phyloP scores from a whole-genome alignment of 192 early-diverging fungal genomes.

The Backusella luteola region DNA sequence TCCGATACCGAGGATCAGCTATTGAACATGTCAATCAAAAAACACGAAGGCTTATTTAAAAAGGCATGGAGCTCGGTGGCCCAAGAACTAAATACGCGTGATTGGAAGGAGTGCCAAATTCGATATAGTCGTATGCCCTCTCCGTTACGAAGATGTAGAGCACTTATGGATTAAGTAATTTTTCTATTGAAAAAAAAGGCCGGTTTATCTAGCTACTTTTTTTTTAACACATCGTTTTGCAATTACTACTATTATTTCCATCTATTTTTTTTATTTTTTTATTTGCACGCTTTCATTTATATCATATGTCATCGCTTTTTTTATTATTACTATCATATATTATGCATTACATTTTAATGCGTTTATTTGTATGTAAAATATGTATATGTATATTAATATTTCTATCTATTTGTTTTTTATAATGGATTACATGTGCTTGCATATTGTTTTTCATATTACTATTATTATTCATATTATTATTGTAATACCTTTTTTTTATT shows the following conservation, averaged over 20 bases:
- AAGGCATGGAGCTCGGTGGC: conserved; percentile 29
- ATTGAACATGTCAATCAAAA: conserved; percentile 15
- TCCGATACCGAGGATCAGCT: conserved; percentile 12
- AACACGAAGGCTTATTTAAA: conserved; percentile 24
- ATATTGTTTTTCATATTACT: neutral
- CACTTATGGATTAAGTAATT: neutral
- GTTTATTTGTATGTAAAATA: neutral
- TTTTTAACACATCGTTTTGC: too few relatives aligned
- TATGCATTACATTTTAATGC: neutral
- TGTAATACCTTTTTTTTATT: too few relatives aligned
- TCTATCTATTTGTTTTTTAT: neutral
- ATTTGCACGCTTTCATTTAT: neutral
- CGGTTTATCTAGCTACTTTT: neutral
- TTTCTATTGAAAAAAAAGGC: neutral
- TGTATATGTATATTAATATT: conserved; percentile 1
- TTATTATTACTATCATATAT: neutral
- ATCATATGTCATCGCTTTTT: neutral
- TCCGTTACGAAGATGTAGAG: neutral
- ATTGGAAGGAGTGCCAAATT: conserved; percentile 25
- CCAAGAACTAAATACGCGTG: conserved; percentile 9
- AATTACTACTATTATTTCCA: neutral
- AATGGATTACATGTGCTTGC: neutral
- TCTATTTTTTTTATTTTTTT: neutral
- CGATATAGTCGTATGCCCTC: neutral
- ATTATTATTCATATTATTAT: too few relatives aligned